Evolutionary conservation across 2,329 filamentous ascomycete genomes (phyloP).

Genomic region (Penicillium sp.): DNA sequence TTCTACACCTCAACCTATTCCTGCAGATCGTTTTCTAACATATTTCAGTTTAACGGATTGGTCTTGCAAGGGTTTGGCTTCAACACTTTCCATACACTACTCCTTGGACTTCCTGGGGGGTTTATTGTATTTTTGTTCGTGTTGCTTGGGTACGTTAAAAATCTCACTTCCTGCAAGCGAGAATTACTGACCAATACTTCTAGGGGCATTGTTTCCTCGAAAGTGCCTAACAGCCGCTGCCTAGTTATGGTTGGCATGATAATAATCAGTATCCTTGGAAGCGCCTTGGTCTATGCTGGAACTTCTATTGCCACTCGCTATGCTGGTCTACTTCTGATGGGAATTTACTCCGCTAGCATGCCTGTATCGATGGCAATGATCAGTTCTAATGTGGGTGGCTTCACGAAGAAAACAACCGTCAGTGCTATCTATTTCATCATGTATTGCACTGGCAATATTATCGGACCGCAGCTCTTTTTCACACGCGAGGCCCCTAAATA

Average conservation of each 20-base stretch:
- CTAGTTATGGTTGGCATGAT: conserved; percentile 27
- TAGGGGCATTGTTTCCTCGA: conserved; percentile 19
- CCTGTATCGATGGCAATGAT: conserved; percentile 50
- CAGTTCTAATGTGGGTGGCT: conserved; percentile 55
- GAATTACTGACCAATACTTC: background rate
- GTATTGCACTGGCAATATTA: conserved; percentile 53
- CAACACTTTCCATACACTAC: conserved; percentile 22
- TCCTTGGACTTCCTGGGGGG: conserved; percentile 24
- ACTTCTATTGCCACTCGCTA: conserved; percentile 23
- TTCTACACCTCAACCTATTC: background rate
- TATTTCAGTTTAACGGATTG: conserved; percentile 24
- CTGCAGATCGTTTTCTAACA: background rate
- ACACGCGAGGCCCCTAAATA: conserved; percentile 47
- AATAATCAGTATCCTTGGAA: conserved; percentile 32
- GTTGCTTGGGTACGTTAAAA: conserved; percentile 17
- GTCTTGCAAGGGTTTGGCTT: conserved; percentile 27
- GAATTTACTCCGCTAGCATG: conserved; percentile 46
- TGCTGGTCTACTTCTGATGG: conserved; percentile 37
- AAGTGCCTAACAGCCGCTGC: conserved; percentile 20
- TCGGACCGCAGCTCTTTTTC: conserved; percentile 55
- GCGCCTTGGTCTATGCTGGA: conserved; percentile 32
- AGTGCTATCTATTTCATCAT: conserved; percentile 53
- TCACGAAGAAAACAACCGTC: conserved; percentile 57
- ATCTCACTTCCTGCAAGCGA: background rate
- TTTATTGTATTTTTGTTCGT: conserved; percentile 24